Conservation (phyloP, 208 protist species). For the Leishmania mexicana region DNA sequence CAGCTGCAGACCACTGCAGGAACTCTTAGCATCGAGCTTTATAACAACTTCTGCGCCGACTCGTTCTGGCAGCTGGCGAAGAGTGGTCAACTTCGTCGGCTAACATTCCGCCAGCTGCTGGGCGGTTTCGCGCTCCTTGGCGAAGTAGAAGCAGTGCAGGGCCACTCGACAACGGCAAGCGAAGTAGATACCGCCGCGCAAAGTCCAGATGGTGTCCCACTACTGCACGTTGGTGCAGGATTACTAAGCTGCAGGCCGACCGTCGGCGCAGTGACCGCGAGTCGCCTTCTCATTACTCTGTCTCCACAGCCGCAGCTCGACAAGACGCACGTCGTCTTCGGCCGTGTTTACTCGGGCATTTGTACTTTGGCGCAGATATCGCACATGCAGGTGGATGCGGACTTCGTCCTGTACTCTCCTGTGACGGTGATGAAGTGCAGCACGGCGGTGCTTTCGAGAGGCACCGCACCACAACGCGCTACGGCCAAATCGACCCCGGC, state of each 20-base stretch:
- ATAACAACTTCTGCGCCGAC: slow-evolving; percentile 34
- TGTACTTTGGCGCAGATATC: slow-evolving; percentile 37
- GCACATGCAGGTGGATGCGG: slow-evolving; percentile 33
- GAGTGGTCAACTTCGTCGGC: slow-evolving; percentile 54
- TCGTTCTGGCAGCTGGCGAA: slow-evolving; percentile 48
- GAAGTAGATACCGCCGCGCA: not conserved
- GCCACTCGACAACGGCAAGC: not conserved
- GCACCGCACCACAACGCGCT: not conserved
- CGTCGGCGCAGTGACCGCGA: slow-evolving; percentile 22
- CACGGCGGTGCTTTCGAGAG: slow-evolving; percentile 9
- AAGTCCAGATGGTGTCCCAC: not conserved
- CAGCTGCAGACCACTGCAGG: slow-evolving; percentile 49
- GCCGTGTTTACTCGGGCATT: slow-evolving; percentile 61
- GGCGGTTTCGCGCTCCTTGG: slow-evolving; percentile 40
- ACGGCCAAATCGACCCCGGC: not conserved
- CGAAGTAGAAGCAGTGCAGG: slow-evolving; percentile 8
- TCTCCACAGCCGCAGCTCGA: slow-evolving; percentile 62
- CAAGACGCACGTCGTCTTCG: slow-evolving; percentile 52
- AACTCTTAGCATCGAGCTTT: slow-evolving; percentile 59
- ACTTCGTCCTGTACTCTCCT: slow-evolving; percentile 44
- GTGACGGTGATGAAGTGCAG: slow-evolving; percentile 35
- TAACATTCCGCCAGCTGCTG: slow-evolving; percentile 38
- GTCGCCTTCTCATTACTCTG: slow-evolving; percentile 55
- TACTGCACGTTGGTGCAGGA: slow-evolving; percentile 66
- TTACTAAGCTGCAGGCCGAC: slow-evolving; percentile 39